phyloP scores from a whole-genome alignment of 1,284 basidiomycete genomes.

The Abortiporus biennis region DNA sequence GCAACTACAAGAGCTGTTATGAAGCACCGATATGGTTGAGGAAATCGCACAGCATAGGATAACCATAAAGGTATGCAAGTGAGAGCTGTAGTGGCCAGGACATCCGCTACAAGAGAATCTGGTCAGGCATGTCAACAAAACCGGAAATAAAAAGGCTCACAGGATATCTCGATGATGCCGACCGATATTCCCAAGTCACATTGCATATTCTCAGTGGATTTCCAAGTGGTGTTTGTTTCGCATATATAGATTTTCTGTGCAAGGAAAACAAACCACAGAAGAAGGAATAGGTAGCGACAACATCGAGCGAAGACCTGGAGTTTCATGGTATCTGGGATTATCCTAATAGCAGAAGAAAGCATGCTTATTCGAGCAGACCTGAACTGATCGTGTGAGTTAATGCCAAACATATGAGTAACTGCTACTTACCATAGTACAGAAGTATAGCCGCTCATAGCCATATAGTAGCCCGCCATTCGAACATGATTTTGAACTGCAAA shows the following conservation, averaged over 20 bases:
- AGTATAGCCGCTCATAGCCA: conserved; percentile 20
- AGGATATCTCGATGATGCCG: conserved; percentile 19
- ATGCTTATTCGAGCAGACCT: conserved; percentile 27
- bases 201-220: conserved; percentile 14
- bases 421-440: conserved; percentile 21
- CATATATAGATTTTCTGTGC: conserved; percentile 20
- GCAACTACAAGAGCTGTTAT: too few species aligned
- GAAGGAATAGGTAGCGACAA: conserved; percentile 15
- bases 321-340: conserved; percentile 20
- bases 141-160: conserved; percentile 18
- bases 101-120: conserved; percentile 21
- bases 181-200: conserved; percentile 22
- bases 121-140: too few species aligned
- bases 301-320: conserved; percentile 15
- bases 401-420: neutral
- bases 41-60: too few species aligned
- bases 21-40: too few species aligned
- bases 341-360: conserved; percentile 21
- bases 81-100: too few species aligned
- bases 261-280: conserved; percentile 21
- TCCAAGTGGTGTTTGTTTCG: conserved; percentile 19
- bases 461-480: conserved; percentile 24
- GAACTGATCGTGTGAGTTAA: neutral
- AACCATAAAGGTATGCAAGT: too few species aligned
- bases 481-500: neutral